phyloP scores from a whole-genome alignment of 2,329 filamentous ascomycete species.

The Xylariaceae sp. region DNA sequence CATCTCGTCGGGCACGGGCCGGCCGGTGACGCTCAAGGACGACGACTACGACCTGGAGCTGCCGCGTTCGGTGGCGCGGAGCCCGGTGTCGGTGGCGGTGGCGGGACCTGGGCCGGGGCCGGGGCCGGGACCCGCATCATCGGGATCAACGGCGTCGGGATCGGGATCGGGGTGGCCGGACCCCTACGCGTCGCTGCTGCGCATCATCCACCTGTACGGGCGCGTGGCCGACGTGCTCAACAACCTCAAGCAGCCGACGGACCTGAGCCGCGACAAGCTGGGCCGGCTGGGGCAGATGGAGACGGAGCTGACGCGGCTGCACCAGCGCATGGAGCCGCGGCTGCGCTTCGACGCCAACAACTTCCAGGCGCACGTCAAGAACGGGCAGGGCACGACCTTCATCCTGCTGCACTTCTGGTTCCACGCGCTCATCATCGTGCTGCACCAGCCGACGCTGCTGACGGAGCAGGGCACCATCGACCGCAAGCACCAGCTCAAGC shows the following conservation, averaged over 20 bases:
- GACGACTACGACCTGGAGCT: constrained; percentile 79
- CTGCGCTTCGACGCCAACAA: constrained; percentile 80
- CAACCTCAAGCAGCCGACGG: constrained; percentile 64
- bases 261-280: constrained; percentile 69
- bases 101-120: no score
- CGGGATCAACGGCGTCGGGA: constrained; percentile 35
- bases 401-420: constrained; percentile 86
- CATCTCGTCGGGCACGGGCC: constrained; percentile 79
- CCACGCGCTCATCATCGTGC: constrained; percentile 74
- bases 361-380: constrained; percentile 76
- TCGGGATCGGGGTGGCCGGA: constrained; percentile 53
- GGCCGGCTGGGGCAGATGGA: constrained; percentile 70
- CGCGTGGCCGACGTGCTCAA: constrained; percentile 79
- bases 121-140: no score
- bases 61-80: constrained; percentile 39
- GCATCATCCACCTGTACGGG: constrained; percentile 81
- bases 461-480: constrained; percentile 60
- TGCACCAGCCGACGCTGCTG: constrained; percentile 76
- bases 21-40: constrained; percentile 75
- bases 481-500: constrained; percentile 62
- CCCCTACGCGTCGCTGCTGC: constrained; percentile 71
- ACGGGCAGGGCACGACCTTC: constrained; percentile 78
- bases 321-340: constrained; percentile 66
- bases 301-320: constrained; percentile 61
- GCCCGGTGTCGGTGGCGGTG: no score